phyloP scores from a whole-genome alignment of 805 yeast species.

The Wickerhamiella cacticola region DNA sequence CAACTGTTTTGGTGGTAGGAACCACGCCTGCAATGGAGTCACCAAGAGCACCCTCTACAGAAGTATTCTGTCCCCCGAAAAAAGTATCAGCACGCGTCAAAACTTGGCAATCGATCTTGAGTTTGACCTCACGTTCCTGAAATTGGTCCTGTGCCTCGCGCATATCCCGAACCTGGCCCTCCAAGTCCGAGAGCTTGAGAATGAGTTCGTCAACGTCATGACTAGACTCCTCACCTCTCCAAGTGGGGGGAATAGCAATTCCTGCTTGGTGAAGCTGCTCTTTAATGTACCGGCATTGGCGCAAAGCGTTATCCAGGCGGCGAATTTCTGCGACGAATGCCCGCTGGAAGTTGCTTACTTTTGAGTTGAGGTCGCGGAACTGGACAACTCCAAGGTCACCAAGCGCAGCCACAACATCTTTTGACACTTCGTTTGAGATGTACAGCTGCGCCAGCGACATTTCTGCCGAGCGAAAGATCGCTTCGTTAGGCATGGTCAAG shows the following conservation, averaged over 20 bases:
- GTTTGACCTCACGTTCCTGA: slow-evolving; percentile 46
- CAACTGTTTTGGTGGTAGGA: slow-evolving; percentile 51
- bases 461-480: slow-evolving; percentile 65
- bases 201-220: slow-evolving; percentile 34
- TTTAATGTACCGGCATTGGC: slow-evolving; percentile 51
- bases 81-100: slow-evolving; percentile 35
- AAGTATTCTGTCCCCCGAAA: slow-evolving; percentile 31
- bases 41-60: slow-evolving; percentile 28
- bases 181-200: slow-evolving; percentile 51
- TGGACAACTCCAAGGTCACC: slow-evolving; percentile 83
- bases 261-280: slow-evolving; percentile 26
- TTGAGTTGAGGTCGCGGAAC: slow-evolving; percentile 75
- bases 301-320: slow-evolving; percentile 70
- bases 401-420: slow-evolving; percentile 73
- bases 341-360: slow-evolving; percentile 76
- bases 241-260: slow-evolving; percentile 27
- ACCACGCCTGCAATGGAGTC: slow-evolving; percentile 68
- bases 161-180: slow-evolving; percentile 61
- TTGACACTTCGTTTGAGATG: slow-evolving; percentile 77
- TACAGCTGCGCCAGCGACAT: slow-evolving; percentile 90
- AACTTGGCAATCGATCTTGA: slow-evolving; percentile 62
- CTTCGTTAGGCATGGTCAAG: slow-evolving; percentile 21
- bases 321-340: slow-evolving; percentile 82
- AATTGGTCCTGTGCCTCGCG: slow-evolving; percentile 56
- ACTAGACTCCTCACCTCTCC: slow-evolving; percentile 35